Evolutionary conservation across 176 grass and related monocot species (phyloP).

Genomic region (Rhynchospora tenuis): DNA sequence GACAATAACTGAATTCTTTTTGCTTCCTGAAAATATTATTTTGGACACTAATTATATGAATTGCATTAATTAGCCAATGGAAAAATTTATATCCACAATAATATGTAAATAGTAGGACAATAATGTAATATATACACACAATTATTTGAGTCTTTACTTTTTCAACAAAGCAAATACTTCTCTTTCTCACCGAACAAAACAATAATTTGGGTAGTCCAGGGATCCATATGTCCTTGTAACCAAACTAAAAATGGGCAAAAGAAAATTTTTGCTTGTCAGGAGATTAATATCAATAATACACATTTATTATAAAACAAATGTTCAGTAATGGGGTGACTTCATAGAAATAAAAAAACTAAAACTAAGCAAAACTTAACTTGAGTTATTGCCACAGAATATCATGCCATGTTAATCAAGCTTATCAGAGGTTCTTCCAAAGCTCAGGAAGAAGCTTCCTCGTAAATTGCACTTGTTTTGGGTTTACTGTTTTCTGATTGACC

Average conservation of each 20-base stretch:
- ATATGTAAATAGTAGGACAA: neutral
- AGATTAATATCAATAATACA: too few relatives aligned
- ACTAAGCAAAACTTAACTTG: neutral
- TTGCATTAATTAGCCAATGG: neutral
- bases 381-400: conserved; percentile 5
- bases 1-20: too few relatives aligned
- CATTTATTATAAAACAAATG: too few relatives aligned
- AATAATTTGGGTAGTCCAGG: neutral
- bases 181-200: neutral
- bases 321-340: too few relatives aligned
- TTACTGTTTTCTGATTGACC: conserved; percentile 20
- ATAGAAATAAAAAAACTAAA: neutral
- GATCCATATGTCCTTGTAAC: neutral
- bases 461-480: conserved; percentile 16
- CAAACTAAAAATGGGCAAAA: neutral
- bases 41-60: neutral
- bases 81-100: neutral
- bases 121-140: neutral
- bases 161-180: neutral
- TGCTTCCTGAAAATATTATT: neutral
- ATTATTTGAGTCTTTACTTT: neutral
- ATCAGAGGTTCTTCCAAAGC: conserved; percentile 17
- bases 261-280: too few relatives aligned
- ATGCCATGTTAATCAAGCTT: neutral
- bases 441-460: conserved; percentile 66